Conservation (phyloP, 1,139 yeast species). For the Sugiyamaella grinbergsii region DNA sequence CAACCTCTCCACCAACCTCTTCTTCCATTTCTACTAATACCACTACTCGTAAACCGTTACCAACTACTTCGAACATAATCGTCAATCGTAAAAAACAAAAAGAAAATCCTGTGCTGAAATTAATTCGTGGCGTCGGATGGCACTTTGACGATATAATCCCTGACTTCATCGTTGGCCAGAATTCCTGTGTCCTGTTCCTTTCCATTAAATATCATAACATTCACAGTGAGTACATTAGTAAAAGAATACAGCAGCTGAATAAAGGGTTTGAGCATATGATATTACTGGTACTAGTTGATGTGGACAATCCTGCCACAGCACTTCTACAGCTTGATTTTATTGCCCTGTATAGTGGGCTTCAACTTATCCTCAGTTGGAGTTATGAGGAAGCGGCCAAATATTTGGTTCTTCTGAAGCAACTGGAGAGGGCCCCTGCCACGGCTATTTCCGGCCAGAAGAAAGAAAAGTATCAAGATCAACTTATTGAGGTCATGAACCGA, state of each 20-base stretch:
- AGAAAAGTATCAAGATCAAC: constrained; percentile 52
- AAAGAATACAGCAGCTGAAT: constrained; percentile 61
- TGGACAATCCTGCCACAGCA: constrained; percentile 70
- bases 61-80: constrained; percentile 6
- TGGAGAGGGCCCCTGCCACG: constrained; percentile 40
- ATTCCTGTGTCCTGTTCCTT: constrained; percentile 69
- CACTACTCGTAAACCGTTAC: neutral
- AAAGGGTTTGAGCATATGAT: constrained; percentile 57
- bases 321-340: constrained; percentile 69
- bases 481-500: constrained; percentile 55
- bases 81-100: constrained; percentile 45
- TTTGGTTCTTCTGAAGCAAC: constrained; percentile 45
- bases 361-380: constrained; percentile 77
- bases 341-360: constrained; percentile 64
- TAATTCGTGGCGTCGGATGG: constrained; percentile 53
- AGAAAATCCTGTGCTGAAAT: constrained; percentile 60
- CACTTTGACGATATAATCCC: constrained; percentile 51
- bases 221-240: constrained; percentile 83
- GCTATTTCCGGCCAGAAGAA: constrained; percentile 50
- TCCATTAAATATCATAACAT: constrained; percentile 79
- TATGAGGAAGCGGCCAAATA: constrained; percentile 87
- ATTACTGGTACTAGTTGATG: constrained; percentile 73
- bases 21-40: neutral
- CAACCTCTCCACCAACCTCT: constrained; percentile 5
- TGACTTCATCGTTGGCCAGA: constrained; percentile 66